A percentile compares a stretch with the other conserved stretches of the same genome.
phyloP scores from a whole-genome alignment of 495 filamentous ascomycete genomes.

The Haplographium delicatum region DNA sequence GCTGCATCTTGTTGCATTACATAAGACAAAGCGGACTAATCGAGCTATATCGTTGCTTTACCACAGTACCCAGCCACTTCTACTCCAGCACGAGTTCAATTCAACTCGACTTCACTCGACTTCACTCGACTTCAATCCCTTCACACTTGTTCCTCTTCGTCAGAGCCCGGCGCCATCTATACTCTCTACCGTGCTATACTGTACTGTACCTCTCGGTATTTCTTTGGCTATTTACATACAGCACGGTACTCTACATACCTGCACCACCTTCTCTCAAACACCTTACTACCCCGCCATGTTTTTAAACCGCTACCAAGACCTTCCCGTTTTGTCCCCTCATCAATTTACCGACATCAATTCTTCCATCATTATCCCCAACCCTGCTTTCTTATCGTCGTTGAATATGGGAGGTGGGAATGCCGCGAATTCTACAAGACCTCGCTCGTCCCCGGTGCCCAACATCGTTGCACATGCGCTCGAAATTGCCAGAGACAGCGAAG shows the following conservation, averaged over 20 bases:
- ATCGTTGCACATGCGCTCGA: constrained; percentile 54
- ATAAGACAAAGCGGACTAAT: too few relatives aligned
- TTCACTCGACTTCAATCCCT: too few relatives aligned
- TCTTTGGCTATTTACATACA: too few relatives aligned
- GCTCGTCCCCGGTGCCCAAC: neutral
- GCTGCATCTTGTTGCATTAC: too few relatives aligned
- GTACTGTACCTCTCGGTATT: neutral
- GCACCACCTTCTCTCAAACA: neutral
- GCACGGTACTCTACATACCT: too few relatives aligned
- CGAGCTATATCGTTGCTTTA: too few relatives aligned
- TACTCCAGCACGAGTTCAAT: too few relatives aligned
- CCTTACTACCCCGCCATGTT: constrained; percentile 17
- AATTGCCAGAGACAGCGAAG: constrained; percentile 59
- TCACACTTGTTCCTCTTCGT: too few relatives aligned
- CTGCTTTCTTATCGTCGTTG: constrained; percentile 8
- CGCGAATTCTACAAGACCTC: constrained; percentile 10
- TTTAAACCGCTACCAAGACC: constrained; percentile 12
- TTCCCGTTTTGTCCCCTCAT: constrained; percentile 13
- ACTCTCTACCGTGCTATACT: too few relatives aligned
- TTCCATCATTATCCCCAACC: constrained; percentile 4
- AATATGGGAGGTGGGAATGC: constrained; percentile 13
- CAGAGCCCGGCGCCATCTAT: too few relatives aligned
- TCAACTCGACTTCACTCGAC: too few relatives aligned
- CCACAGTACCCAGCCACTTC: too few relatives aligned
- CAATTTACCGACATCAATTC: neutral